Conservation (phyloP, 495 filamentous ascomycete species). For the Xylaria nigripes region DNA sequence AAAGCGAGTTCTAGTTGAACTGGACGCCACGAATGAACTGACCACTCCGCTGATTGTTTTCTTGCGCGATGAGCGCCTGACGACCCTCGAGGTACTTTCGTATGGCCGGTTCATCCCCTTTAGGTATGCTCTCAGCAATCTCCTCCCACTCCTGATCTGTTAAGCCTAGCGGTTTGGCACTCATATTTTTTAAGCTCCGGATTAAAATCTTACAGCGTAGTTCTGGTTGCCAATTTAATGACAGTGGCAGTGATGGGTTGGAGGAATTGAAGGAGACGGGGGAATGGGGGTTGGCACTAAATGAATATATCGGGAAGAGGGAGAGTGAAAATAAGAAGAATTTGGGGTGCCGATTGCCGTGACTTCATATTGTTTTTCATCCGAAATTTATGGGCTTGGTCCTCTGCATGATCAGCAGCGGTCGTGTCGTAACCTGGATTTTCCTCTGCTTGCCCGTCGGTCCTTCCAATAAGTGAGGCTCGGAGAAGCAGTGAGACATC, state of each 20-base stretch:
- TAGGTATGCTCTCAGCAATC: conserved; percentile 44
- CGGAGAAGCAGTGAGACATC: not conserved
- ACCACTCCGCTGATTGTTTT: conserved; percentile 79
- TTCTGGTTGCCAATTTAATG: not conserved
- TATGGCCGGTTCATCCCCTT: conserved; percentile 59
- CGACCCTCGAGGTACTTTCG: conserved; percentile 70
- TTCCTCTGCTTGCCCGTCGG: not conserved
- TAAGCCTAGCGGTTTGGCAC: conserved; percentile 17
- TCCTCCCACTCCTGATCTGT: conserved; percentile 51
- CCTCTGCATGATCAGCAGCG: too few species aligned
- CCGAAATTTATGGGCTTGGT: too few species aligned
- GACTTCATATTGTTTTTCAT: too few species aligned
- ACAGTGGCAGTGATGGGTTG: not conserved
- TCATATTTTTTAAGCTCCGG: not conserved
- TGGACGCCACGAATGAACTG: conserved; percentile 14
- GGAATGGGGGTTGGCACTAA: not conserved
- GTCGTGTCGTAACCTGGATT: too few species aligned
- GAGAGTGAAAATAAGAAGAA: not conserved
- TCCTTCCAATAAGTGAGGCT: not conserved
- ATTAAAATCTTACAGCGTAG: not conserved
- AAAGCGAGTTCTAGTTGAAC: not conserved
- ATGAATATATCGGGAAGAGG: not conserved
- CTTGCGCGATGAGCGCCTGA: conserved; percentile 67
- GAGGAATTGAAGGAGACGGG: not conserved
- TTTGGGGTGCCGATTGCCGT: too few species aligned